Evolutionary conservation across 768 basidiomycete genomes (phyloP), one percentile per base, ranked within the genome.

Genomic region (Mycena vulgaris): DNA sequence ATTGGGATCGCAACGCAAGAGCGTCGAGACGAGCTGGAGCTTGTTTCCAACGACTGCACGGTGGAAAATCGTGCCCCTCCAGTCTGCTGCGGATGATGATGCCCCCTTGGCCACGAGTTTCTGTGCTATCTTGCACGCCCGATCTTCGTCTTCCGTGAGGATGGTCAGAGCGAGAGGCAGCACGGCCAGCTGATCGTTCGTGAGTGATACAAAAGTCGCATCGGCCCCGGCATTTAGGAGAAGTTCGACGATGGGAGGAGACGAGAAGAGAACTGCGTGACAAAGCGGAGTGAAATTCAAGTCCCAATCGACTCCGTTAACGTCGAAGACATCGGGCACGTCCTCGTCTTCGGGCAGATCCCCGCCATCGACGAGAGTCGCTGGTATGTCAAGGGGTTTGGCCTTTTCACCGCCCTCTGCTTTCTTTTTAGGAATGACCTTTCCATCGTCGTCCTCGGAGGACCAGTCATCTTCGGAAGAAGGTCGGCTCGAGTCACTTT

Each of bases 221-320:
- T 89, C 85, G 0, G 88, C 88, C 2, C 87, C 88, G 0, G 80
- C 83, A 6, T 75, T 78, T 39, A 90, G 73, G 21, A 91, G 84
- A 4, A 39, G 39, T 39, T 39, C 39, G 14, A 39, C 39, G 7
- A 39, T 8, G 14, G 77, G 72, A 2, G 84, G 63, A 1, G 86
- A 86, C 2, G 83, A 87, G 28, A 80, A 86, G 7, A 88, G 73
- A 45, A 87, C 82, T 5, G 86, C 89, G 74, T 87, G 88, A 27
- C 80, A 79, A 30, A 90, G 81, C 2, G 90, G 84, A 2, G 86
- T 84, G 66, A 88, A 85, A 6, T 83, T 82, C 62, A 86, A 83
- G 75, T 91, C 90, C 89, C 89, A 91, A 75, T 90, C 89, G 1
- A 81, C 61, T 8, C 39, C 39, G 57, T 89, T 82, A 70, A 90